Base-by-base conservation (phyloP, 345 rosid genomes). In the Citrus hindsii region DNA sequence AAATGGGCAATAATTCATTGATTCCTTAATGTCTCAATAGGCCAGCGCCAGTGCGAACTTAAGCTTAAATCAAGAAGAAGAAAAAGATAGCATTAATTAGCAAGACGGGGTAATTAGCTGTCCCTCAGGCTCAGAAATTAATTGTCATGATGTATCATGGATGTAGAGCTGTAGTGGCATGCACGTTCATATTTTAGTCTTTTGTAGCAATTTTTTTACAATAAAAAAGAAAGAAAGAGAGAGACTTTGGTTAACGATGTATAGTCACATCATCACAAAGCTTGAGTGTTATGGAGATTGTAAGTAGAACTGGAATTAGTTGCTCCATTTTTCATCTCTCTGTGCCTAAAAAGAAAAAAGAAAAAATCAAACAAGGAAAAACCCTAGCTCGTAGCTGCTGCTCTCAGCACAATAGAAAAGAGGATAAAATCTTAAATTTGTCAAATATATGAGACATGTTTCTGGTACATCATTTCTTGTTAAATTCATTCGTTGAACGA, bases 181-280 rank as follows among this genome's bases (percentile, higher is more conserved):
- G 65, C 58, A 18, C 6, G 2, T 33, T n/a, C 51, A n/a, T 22
- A 38, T 72, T 27, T 30, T 28, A 14, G 65, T 72, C 76, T 72
- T 73, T 13, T 48, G 33, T 35, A 33, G 51, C 76, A 72, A 32
- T 73, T 73, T 37, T 38, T 30, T 9, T 8, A 13, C 9, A 53
- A 56, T 33, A 7, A 35, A 9, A 21, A 5, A 2, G 12, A 56
- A 16, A 55, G 12, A 70, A 32, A 28, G 61, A 74, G 69, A 70
- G 84, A 82, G 81, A 70, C 24, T 66, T 35, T 33, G 35, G 58
- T 68, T 66, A 63, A 61, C 42, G 61, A 62, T 58, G 92, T 48
- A 55, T 85, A 64, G 92, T 90, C 94, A 86, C 88, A 89, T 90
- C 88, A 89, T 90, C 92, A 64, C 56, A 81, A 79, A 60, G 83